phyloP scores from a whole-genome alignment of 257 asterid species.

The Solanum pinnatisectum region DNA sequence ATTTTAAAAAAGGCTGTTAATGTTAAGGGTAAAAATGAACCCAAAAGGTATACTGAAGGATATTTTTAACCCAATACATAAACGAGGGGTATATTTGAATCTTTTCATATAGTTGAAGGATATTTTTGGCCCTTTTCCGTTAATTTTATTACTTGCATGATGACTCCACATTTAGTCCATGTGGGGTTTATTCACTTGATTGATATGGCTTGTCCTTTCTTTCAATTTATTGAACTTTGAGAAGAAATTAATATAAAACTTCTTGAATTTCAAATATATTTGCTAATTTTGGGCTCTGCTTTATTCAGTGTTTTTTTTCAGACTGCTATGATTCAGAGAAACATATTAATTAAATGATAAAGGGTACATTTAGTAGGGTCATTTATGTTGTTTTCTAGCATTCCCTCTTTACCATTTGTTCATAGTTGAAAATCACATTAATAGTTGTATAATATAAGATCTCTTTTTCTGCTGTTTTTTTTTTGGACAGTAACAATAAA shows the following conservation, averaged over 20 bases:
- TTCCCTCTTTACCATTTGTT: neutral
- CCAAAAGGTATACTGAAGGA: no score
- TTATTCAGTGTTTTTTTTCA: neutral
- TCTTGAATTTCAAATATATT: neutral
- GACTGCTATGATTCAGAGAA: neutral
- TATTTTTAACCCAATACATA: no score
- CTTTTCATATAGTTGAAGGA: no score
- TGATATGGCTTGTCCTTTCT: neutral
- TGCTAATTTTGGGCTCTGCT: neutral
- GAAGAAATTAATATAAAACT: neutral
- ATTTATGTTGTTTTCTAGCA: neutral
- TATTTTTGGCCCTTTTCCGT: no score
- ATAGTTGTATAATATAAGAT: neutral
- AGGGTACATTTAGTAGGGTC: slow-evolving; percentile 1
- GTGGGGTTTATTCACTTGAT: neutral
- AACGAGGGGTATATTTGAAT: no score
- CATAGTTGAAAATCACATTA: neutral
- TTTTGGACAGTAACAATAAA: neutral
- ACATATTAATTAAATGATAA: neutral
- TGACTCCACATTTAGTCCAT: neutral
- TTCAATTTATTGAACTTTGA: neutral
- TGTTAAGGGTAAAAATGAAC: no score
- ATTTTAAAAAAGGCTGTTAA: no score
- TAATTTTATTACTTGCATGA: neutral
- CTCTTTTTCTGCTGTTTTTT: neutral